Percentiles rank a stretch among this genome's conserved stretches.
phyloP scores from a whole-genome alignment of 345 rosid species.

The Eucalyptus marginata region DNA sequence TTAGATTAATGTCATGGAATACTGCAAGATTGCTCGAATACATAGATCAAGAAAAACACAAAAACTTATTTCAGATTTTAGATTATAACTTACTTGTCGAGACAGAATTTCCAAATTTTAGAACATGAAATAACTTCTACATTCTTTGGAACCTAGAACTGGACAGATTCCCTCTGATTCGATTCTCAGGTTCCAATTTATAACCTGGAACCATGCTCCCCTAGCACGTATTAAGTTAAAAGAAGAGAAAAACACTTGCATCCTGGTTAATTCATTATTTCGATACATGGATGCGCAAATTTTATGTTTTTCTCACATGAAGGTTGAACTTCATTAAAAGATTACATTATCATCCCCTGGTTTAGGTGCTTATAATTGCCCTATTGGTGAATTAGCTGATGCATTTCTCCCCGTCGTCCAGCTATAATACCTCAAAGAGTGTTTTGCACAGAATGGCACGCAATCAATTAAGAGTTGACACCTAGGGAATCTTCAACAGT shows the following conservation, averaged over 20 bases:
- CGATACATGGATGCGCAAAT: background rate
- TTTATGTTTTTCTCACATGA: background rate
- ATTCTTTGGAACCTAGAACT: no score
- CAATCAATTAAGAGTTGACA: background rate
- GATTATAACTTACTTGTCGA: no score
- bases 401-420: background rate
- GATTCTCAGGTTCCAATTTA: no score
- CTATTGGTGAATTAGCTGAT: background rate
- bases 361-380: background rate
- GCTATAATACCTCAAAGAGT: background rate
- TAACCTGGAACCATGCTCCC: no score
- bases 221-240: background rate
- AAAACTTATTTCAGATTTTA: rapidly evolving
- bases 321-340: background rate
- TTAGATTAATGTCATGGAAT: no score
- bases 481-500: background rate
- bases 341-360: background rate
- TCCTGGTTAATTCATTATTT: background rate
- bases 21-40: rapidly evolving
- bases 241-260: background rate
- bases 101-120: no score
- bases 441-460: background rate
- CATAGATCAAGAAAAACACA: no score
- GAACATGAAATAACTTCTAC: no score
- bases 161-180: rapidly evolving